phyloP scores from a whole-genome alignment of 257 asterid species.

The Gentiana macrophylla region DNA sequence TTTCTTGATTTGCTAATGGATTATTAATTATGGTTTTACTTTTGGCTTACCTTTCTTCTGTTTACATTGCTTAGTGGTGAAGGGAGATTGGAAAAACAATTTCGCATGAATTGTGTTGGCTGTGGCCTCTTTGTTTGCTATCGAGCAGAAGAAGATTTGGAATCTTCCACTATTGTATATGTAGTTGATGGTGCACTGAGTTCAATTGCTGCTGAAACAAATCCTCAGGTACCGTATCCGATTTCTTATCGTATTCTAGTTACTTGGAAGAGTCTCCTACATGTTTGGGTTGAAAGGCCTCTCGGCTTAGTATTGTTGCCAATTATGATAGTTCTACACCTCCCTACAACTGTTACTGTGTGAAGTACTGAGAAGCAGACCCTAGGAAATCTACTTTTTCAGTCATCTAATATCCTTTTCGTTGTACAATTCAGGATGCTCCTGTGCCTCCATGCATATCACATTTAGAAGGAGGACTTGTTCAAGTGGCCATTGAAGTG shows the following conservation, averaged over 20 bases:
- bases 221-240: slow-evolving; percentile 61
- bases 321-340: not conserved
- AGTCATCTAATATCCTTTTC: too few species aligned
- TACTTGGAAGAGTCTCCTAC: not conserved
- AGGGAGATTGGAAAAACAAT: slow-evolving; percentile 92
- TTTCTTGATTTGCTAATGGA: too few species aligned
- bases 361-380: too few species aligned
- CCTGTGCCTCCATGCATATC: slow-evolving; percentile 99
- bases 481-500: slow-evolving; percentile 98
- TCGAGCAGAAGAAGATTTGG: slow-evolving; percentile 84
- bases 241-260: not conserved
- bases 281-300: too few species aligned
- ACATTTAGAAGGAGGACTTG: slow-evolving; percentile 92
- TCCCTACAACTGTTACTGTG: too few species aligned
- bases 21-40: too few species aligned
- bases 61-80: slow-evolving; percentile 53
- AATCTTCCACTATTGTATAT: slow-evolving; percentile 66
- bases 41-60: not conserved
- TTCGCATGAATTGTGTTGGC: slow-evolving; percentile 83
- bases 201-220: slow-evolving; percentile 94
- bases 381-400: too few species aligned
- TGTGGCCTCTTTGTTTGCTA: slow-evolving; percentile 95
- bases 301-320: not conserved
- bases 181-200: slow-evolving; percentile 96
- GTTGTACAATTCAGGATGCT: slow-evolving; percentile 57